These are phyloP conservation scores for Tylopilus intermedius DNA, from an alignment of 768 basidiomycete species.

Conservation along the genomic window DNA sequence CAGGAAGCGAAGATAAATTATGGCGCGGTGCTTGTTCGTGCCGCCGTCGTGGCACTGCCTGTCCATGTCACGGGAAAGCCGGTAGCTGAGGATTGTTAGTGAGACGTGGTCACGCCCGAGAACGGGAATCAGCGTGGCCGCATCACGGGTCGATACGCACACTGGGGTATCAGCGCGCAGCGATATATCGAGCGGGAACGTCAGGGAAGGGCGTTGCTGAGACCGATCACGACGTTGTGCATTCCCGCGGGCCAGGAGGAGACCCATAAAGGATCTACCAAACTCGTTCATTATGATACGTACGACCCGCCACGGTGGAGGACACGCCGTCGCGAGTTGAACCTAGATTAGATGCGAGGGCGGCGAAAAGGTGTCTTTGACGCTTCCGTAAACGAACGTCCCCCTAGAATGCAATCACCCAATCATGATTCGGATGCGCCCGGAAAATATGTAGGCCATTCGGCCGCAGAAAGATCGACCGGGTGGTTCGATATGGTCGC, in stretches of 20 bases:
- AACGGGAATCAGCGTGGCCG: too few relatives aligned
- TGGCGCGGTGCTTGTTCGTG: too few relatives aligned
- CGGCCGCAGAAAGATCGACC: not conserved
- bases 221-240: not conserved
- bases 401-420: constrained; percentile 1
- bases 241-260: not conserved
- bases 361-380: not conserved
- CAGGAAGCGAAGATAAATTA: too few relatives aligned
- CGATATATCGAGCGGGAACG: not conserved
- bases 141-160: too few relatives aligned
- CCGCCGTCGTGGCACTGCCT: too few relatives aligned
- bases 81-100: too few relatives aligned
- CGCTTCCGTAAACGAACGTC: not conserved
- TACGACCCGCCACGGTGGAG: not conserved
- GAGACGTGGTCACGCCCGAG: too few relatives aligned
- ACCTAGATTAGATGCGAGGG: not conserved
- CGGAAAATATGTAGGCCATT: not conserved
- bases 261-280: not conserved
- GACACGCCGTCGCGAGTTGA: not conserved
- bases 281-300: not conserved
- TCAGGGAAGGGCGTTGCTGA: not conserved
- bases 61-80: too few relatives aligned
- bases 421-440: not conserved
- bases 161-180: too few relatives aligned
- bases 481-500: not conserved